phyloP scores from a whole-genome alignment of 768 basidiomycete species.

The Baorangia bicolor region DNA sequence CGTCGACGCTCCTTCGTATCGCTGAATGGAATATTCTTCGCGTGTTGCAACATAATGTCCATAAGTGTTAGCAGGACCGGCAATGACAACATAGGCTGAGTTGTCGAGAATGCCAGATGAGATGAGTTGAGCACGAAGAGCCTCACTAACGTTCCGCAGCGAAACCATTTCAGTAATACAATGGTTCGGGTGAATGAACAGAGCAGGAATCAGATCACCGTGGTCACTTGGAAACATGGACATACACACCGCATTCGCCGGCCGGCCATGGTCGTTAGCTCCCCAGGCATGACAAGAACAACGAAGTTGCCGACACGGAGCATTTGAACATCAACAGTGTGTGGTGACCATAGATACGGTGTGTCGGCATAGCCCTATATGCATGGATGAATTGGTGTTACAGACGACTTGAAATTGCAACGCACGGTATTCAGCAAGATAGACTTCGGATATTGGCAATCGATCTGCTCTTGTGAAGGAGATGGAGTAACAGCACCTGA shows the following conservation, averaged over 20 bases:
- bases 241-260: slow-evolving; percentile 62
- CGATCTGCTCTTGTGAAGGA: slow-evolving; percentile 58
- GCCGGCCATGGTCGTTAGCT: slow-evolving; percentile 82
- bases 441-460: slow-evolving; percentile 77
- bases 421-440: slow-evolving; percentile 64
- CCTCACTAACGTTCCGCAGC: slow-evolving; percentile 46
- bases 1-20: slow-evolving; percentile 82
- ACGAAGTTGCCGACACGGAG: slow-evolving; percentile 75
- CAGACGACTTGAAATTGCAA: not conserved
- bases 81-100: slow-evolving; percentile 73
- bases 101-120: slow-evolving; percentile 59
- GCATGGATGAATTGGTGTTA: slow-evolving; percentile 19
- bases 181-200: not conserved
- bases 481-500: slow-evolving; percentile 52
- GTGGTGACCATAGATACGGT: slow-evolving; percentile 76
- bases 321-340: slow-evolving; percentile 74
- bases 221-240: not conserved
- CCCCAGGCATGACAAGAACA: slow-evolving; percentile 73
- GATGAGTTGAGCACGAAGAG: slow-evolving; percentile 63
- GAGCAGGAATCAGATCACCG: slow-evolving; percentile 1
- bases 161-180: not conserved
- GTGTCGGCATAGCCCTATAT: slow-evolving; percentile 56
- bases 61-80: slow-evolving; percentile 83
- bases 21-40: slow-evolving; percentile 72
- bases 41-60: slow-evolving; percentile 70